Evolutionary conservation across 305 asterid genomes (phyloP).

Genomic region (Plantago lanceolata): DNA sequence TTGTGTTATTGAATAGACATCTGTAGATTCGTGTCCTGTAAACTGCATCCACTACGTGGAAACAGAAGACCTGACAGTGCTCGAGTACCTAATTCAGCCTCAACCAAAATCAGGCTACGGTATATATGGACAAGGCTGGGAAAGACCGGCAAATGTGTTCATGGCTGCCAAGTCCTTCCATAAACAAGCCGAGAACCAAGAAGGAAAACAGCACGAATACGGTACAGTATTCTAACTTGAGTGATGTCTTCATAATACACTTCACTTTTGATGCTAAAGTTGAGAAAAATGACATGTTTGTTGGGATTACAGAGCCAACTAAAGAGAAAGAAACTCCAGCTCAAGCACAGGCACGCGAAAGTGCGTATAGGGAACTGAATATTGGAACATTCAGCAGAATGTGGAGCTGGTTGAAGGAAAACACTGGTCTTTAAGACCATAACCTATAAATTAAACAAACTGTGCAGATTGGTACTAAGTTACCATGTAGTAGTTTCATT

Average conservation of each 20-base stretch:
- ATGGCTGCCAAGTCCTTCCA: slow-evolving; percentile 56
- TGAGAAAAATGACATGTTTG: slow-evolving; percentile 2
- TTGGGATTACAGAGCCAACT: slow-evolving; percentile 25
- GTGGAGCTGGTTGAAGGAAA: slow-evolving; percentile 44
- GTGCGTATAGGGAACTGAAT: slow-evolving; percentile 34
- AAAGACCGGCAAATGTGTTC: slow-evolving; percentile 54
- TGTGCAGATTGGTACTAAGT: neutral
- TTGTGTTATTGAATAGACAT: slow-evolving; percentile 28
- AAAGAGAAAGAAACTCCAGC: slow-evolving; percentile 40
- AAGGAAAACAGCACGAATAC: slow-evolving; percentile 22
- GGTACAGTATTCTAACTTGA: slow-evolving; percentile 22
- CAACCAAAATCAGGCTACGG: slow-evolving; percentile 51
- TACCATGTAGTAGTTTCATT: neutral
- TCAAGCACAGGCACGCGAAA: slow-evolving; percentile 40
- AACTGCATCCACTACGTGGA: slow-evolving; percentile 65
- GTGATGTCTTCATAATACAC: neutral
- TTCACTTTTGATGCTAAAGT: neutral
- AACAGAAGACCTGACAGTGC: slow-evolving; percentile 40
- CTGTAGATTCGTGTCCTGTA: slow-evolving; percentile 59
- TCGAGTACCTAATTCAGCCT: slow-evolving; percentile 50
- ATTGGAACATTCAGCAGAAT: slow-evolving; percentile 28
- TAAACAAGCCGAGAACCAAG: slow-evolving; percentile 28
- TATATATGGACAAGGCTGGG: slow-evolving; percentile 69
- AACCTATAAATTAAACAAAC: neutral
- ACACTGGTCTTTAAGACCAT: slow-evolving; percentile 15